Conservation (phyloP, 768 basidiomycete species). For the Pholiota conissans region DNA sequence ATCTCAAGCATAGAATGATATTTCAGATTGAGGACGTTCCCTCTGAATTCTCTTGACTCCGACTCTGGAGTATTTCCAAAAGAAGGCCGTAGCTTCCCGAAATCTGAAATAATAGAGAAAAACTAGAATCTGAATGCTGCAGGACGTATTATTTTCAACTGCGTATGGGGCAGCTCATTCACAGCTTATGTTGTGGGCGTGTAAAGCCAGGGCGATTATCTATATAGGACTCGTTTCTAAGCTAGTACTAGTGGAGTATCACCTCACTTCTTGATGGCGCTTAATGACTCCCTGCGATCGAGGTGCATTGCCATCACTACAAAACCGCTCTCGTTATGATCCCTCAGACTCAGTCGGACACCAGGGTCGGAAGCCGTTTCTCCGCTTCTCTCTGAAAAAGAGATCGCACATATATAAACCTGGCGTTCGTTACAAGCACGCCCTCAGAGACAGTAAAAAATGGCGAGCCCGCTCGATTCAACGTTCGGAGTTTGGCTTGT, state of each 20-base stretch:
- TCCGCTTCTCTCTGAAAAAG: neutral
- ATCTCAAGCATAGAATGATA: neutral
- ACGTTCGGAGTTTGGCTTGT: slow-evolving; percentile 13
- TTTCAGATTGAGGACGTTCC: no score
- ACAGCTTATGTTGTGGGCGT: no score
- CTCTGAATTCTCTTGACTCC: no score
- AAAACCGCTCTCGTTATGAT: neutral
- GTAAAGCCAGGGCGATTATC: no score
- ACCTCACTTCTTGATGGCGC: neutral
- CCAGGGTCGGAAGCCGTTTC: neutral
- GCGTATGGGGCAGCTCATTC: no score
- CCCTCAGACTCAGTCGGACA: neutral
- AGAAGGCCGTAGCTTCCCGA: no score
- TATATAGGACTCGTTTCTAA: no score
- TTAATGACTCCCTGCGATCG: neutral
- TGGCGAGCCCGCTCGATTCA: slow-evolving; percentile 10
- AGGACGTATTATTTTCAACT: no score
- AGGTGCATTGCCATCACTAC: neutral
- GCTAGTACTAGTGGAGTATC: neutral
- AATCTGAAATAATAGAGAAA: no score
- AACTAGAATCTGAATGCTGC: neutral
- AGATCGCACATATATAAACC: neutral
- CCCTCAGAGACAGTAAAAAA: neutral
- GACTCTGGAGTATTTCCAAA: no score
- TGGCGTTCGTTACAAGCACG: neutral